Evolutionary conservation across 1,284 basidiomycete species (phyloP), one percentile per base, ranked within the genome.

Genomic region (Butyriboletus appendiculatus): DNA sequence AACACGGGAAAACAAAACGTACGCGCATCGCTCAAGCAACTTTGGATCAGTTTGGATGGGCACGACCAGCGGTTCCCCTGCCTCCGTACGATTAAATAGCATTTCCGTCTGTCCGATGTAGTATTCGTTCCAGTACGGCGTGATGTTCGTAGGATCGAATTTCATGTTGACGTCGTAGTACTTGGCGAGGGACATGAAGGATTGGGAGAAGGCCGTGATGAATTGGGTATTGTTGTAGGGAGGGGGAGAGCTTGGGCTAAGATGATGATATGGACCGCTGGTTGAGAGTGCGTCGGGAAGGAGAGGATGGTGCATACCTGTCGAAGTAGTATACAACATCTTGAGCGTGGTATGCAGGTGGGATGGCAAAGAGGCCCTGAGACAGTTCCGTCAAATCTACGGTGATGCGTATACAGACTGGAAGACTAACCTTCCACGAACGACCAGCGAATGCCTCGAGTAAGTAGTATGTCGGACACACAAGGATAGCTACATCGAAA

Each of bases 41-140:
- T 4, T 34, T 3, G 37, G 35, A 43, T 69, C 65, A 0, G 66
- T 63, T n/a, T n/a, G 28, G 28, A 58, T 30, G 2, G 59, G 44
- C 32, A 9, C 18, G 5, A 72, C 32, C 2, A 50, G 45, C 5
- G 67, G 62, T 1, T 16, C 41, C 2, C 48, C 55, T 1, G 9
- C 49, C 18, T 54, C 58, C 0, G 65, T 69, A 5, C 45, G 34
- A 33, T 72, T 63, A 44, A 71, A 71, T 4, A 71, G 2, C 64
- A 71, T 71, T 18, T 69, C 70, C 16, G 58, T 60, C 11, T 46
- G 16, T 9, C 45, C 54, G 0, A n/a, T 12, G 24, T 9, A 3
- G 38, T 67, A 65, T 24, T 28, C 12, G 12, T 51, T 11, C 68
- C 67, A 70, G 2, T 43, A 0, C 0, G 69, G 69, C 2, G 63